These are phyloP conservation scores for Pleodorina starrii DNA, from an alignment of 139 green algal genomes.

Conservation along the genomic window DNA sequence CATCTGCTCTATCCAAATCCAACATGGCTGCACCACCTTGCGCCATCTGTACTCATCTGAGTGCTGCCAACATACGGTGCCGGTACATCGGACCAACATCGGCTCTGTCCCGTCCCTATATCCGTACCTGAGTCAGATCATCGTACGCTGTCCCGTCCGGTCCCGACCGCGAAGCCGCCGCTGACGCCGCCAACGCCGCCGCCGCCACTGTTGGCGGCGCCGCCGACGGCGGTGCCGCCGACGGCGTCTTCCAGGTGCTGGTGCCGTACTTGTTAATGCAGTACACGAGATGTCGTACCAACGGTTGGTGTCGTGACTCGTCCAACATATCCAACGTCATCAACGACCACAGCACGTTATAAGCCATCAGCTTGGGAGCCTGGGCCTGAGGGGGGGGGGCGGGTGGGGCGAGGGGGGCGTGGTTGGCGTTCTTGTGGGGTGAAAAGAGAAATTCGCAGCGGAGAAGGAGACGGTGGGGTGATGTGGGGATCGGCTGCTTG, in stretches of 20 bases:
- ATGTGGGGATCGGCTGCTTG: no score
- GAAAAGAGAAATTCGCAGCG: no score
- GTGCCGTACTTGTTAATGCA: slow-evolving; percentile 4
- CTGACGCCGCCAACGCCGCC: not conserved
- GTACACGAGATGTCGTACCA: not conserved
- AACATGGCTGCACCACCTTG: no score
- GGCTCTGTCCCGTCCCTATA: no score
- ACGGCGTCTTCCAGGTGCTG: not conserved
- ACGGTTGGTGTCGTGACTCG: not conserved
- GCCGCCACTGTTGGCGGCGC: no score
- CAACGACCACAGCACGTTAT: slow-evolving; percentile 27
- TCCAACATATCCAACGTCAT: not conserved
- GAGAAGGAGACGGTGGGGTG: no score
- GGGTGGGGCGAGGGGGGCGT: not conserved
- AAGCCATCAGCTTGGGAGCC: not conserved
- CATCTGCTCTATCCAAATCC: no score
- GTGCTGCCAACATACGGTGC: no score
- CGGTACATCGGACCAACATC: no score
- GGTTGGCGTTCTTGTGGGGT: no score
- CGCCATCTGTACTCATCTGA: no score
- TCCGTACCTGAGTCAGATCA: not conserved
- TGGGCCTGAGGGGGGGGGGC: not conserved
- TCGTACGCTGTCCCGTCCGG: not conserved
- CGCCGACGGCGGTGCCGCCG: no score
- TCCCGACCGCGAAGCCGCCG: not conserved